These are phyloP conservation scores for Saitozyma podzolica DNA, from an alignment of 768 basidiomycete genomes.

Conservation along the genomic window DNA sequence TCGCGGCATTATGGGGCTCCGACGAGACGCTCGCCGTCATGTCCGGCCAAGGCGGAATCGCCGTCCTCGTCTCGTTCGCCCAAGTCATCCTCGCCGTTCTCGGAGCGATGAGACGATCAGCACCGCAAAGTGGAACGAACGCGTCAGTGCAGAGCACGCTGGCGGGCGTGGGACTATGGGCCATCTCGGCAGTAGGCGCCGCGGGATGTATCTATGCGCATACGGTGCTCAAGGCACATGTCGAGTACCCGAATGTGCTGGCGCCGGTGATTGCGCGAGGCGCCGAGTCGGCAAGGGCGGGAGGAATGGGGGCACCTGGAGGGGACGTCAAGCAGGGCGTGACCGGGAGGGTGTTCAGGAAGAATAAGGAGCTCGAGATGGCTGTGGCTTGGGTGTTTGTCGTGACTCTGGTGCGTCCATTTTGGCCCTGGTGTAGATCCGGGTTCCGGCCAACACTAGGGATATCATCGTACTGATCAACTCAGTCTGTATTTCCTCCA, in stretches of 20 bases:
- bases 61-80: conserved; percentile 73
- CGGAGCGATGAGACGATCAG: background rate
- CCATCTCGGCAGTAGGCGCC: conserved; percentile 22
- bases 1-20: conserved; percentile 78
- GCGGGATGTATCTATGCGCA: conserved; percentile 28
- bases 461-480: too few species aligned
- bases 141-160: conserved; percentile 9
- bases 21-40: conserved; percentile 69
- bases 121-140: background rate
- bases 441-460: background rate
- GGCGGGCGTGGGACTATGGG: conserved; percentile 39
- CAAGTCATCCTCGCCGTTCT: conserved; percentile 63
- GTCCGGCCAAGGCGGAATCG: conserved; percentile 83
- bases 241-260: conserved; percentile 19
- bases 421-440: background rate
- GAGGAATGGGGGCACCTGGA: background rate
- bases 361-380: conserved; percentile 69
- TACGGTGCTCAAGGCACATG: conserved; percentile 22
- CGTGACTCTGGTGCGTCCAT: conserved; percentile 69
- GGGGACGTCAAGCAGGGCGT: conserved; percentile 7
- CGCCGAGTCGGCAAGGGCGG: background rate
- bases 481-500: conserved; percentile 80
- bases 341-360: conserved; percentile 45
- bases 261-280: conserved; percentile 2
- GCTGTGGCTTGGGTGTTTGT: conserved; percentile 74